Base-by-base conservation (phyloP, 2,329 filamentous ascomycete genomes). In the Rhinocladiella similis region DNA sequence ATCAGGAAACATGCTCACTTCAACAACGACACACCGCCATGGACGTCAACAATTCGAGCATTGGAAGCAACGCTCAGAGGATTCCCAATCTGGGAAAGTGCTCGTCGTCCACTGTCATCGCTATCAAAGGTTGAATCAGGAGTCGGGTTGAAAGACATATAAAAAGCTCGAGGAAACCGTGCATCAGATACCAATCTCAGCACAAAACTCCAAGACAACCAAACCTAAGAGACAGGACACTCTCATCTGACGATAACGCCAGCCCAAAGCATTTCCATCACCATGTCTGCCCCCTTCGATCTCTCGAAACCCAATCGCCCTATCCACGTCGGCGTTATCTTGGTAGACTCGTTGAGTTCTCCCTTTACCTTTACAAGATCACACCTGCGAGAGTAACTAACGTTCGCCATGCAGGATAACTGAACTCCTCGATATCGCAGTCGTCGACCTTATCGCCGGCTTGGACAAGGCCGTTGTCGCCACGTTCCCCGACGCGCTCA, bases 391-490 rank as follows among this genome's bases (percentile, higher is more conserved):
- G 43, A 33, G 29, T 33, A 12, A 25, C 29, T 33, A 12, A 33
- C 29, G 29, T 33, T 12, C 29, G 3, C 6, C 29, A 4, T 33
- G 10, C 29, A 33, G 29, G 29, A 33, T 33, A 4, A 46, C 43
- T 16, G 43, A 46, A 29, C 22, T 46, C 22, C 43, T 46, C 22
- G 43, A 71, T 49, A 61, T 71, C 10, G 67, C 66, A 1, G 65
- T 68, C 1, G 61, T 71, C 20, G 69, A 70, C 53, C 22, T 69
- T 19, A 55, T 71, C 41, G 14, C 62, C 47, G 55, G 59, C 14
- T n/a, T 69, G 20, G 54, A 47, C 16, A 66, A 65, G 35, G 45
- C 60, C 10, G 63, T 67, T 50, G 49, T 61, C 14, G 19, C 54
- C 5, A 47, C 47, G 9, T 52, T 67, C 25, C 59, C 59, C 12